Evolutionary conservation across 768 basidiomycete genomes (phyloP), one percentile per base, ranked within the genome.

Genomic region (Phylloporus scabripes): DNA sequence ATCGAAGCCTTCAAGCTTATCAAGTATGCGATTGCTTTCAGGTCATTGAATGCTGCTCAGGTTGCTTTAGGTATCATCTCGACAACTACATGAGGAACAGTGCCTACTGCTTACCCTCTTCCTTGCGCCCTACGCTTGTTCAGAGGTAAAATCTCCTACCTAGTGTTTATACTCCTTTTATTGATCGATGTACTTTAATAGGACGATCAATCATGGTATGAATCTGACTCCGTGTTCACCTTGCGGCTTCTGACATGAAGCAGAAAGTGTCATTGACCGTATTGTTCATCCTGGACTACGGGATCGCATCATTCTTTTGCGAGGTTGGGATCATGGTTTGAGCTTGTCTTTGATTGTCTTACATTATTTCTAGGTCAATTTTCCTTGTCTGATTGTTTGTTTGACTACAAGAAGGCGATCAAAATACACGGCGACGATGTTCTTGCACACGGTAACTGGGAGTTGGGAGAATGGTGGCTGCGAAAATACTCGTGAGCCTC

Each of bases 401-500:
- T 85, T 51, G 85, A 88, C 52, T 85, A 89, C 54, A 74, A 85
- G 28, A 71, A 66, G 21, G 78, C 80, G 4, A 75, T 89, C 11
- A 84, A 78, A 2, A 77, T 94, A 38, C 92, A 96, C 51, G 92
- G 91, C 11, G 89, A 95, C 56, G 93, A 97, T 59, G 87, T 92
- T 18, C 74, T 96, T n/a, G 83, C 84, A 4, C 90, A 95, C 57
- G 72, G 70, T 37, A 93, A 90, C 59, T 96, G 93, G 92, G 94
- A 97, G 68, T 75, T 96, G 34, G 74, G 77, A 14, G 92, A 93
- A 60, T 73, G 75, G 45, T 96, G 92, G 81, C 72, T 96, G 39
- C 77, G 81, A 49, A 81, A 87, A 68, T 94, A 88, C 56, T 82
- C 83, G 92, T 92, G 42, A 44, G 55, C 17, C 23, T 17, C 4